A percentile compares a stretch with the other conserved stretches of the same genome.
These are phyloP conservation scores for Pichia californica DNA, from an alignment of 805 yeast genomes.

Conservation along the genomic window DNA sequence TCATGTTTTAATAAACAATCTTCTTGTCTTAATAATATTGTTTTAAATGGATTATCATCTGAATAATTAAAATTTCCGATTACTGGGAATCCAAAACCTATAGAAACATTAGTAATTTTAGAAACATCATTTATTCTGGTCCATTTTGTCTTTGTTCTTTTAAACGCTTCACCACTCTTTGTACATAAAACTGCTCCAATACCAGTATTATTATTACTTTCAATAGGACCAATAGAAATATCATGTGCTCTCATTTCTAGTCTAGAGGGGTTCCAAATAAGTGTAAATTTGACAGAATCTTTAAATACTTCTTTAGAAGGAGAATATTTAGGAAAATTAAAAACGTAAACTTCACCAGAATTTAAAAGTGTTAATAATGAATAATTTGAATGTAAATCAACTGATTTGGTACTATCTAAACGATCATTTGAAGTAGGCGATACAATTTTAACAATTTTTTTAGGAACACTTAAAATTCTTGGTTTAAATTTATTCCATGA, in stretches of 20 bases:
- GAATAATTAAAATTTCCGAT: background rate
- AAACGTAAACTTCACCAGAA: constrained; percentile 50
- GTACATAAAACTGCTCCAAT: constrained; percentile 51
- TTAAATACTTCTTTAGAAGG: constrained; percentile 31
- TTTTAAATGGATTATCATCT: constrained; percentile 57
- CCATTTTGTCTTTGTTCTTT: constrained; percentile 22
- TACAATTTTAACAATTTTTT: constrained; percentile 28
- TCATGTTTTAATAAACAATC: constrained; percentile 51
- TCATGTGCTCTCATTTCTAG: constrained; percentile 54
- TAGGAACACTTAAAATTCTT: constrained; percentile 37
- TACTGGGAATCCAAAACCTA: constrained; percentile 10
- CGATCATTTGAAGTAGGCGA: constrained; percentile 20
- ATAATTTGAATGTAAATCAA: constrained; percentile 31
- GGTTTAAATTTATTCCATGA: constrained; percentile 52
- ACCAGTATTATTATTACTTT: constrained; percentile 32
- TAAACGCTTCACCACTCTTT: constrained; percentile 60
- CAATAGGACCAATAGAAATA: constrained; percentile 61
- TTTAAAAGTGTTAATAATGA: constrained; percentile 44
- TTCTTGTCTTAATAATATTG: constrained; percentile 63
- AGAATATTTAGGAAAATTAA: constrained; percentile 25
- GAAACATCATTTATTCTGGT: constrained; percentile 38
- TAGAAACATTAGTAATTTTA: constrained; percentile 18
- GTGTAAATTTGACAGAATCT: constrained; percentile 38
- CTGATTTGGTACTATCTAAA: background rate
- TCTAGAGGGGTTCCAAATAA: constrained; percentile 60